Percentiles rank a stretch among this genome's conserved stretches.
Evolutionary conservation across 163 green algal genomes (phyloP).

Genomic region (Volvox carteri): DNA sequence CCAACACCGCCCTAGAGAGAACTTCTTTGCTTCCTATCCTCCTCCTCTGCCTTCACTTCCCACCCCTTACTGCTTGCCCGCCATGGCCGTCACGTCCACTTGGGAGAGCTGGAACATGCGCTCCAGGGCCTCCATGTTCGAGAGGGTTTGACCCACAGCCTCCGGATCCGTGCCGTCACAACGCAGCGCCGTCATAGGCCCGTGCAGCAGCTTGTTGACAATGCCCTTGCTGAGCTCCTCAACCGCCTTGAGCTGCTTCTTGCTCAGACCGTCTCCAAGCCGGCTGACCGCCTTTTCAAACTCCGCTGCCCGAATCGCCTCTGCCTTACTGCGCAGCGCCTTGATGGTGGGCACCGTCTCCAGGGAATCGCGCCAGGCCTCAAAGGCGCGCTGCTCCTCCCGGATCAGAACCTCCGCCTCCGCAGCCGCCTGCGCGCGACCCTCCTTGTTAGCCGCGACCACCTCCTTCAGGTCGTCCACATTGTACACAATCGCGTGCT

Average conservation of each 20-base stretch:
- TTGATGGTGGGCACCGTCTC: constrained; percentile 99
- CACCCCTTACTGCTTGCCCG: constrained; percentile 40
- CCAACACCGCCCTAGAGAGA: background rate
- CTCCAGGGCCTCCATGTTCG: constrained; percentile 99
- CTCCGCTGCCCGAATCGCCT: constrained; percentile 91
- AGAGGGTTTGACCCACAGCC: constrained; percentile 92
- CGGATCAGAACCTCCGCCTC: constrained; percentile 94
- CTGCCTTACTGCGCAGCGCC: constrained; percentile 94
- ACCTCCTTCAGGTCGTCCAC: constrained; percentile 99
- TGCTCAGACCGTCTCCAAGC: constrained; percentile 94
- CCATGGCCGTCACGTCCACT: constrained; percentile 44
- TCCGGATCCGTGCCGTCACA: constrained; percentile 86
- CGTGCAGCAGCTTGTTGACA: constrained; percentile 99
- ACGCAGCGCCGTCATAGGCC: constrained; percentile 97
- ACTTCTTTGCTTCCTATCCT: no score
- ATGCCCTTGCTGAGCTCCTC: constrained; percentile 97
- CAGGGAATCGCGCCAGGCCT: constrained; percentile 97
- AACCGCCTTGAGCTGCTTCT: constrained; percentile 95
- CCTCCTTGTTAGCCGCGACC: constrained; percentile 94
- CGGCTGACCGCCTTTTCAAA: constrained; percentile 95
- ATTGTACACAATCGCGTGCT: constrained; percentile 93
- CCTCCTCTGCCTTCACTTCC: no score
- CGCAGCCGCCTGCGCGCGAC: constrained; percentile 85
- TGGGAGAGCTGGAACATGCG: constrained; percentile 96
- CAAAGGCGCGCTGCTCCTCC: constrained; percentile 96